Base-by-base conservation (phyloP, 2,329 filamentous ascomycete genomes). In the Hysterium pulicare region DNA sequence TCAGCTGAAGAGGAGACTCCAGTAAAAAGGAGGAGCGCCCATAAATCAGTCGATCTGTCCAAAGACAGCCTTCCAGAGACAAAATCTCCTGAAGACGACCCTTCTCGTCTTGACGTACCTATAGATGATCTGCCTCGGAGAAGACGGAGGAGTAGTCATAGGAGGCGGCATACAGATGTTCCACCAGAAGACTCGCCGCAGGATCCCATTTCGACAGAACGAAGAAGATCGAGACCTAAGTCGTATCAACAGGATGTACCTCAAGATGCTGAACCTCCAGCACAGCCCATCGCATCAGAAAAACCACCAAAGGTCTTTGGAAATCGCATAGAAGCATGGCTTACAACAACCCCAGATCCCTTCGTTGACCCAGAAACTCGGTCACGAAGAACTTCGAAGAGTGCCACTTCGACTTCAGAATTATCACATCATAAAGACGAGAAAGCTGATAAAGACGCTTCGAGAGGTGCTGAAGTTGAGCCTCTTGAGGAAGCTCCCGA, bases 291-390 rank as follows among this genome's bases (percentile, higher is more conserved):
- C 13, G 41, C 40, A 7, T 47, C 69, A 1, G 59, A 62, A 37
- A 69, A 70, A 17, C 64, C 69, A 4, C 58, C 69, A 16, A 72
- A 72, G 34, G 67, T 74, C 11, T 71, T 73, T 42, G 70, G 67
- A 16, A 73, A 56, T 40, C 78, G 78, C 36, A 75, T 84, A 20
- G 77, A 83, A 60, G 77, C 79, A 37, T 84, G 81, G 81, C 71
- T 84, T 5, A 74, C 73, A 2, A 69, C 68, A 40, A 79, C 77
- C 2, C 70, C 74, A 7, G 77, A 81, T 58, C 76, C 77, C 2
- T 78, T 81, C 44, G 46, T 72, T 36, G 74, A 77, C n/a, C 58
- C 67, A 38, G 70, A 70, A 26, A 62, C 65, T 3, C 62, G 62
- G 20, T 61, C 62, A 21, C 50, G 59, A 31, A 52, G 53, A 36